These are phyloP conservation scores for Colletotrichum sublineola DNA, from an alignment of 2,329 filamentous ascomycete species.

Conservation along the genomic window DNA sequence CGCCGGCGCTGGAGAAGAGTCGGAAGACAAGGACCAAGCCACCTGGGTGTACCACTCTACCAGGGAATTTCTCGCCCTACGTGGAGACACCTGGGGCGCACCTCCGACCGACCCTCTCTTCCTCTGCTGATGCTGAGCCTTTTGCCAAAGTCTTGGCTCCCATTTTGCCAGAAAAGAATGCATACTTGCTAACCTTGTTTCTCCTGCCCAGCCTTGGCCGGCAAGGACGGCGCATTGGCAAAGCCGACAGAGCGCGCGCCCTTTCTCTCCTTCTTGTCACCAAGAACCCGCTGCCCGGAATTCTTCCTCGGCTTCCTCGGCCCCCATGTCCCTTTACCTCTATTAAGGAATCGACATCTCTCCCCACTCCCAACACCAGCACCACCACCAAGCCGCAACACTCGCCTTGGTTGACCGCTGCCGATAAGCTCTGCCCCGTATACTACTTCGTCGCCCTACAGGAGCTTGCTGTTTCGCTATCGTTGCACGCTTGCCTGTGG, in stretches of 20 bases:
- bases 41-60: neutral
- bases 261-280: constrained; percentile 11
- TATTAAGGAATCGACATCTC: constrained; percentile 26
- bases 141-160: constrained; percentile 33
- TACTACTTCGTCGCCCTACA: constrained; percentile 1
- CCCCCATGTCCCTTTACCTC: constrained; percentile 14
- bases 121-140: constrained; percentile 3
- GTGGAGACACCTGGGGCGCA: neutral
- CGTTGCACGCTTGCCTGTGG: neutral
- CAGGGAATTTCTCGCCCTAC: neutral
- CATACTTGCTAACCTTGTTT: constrained; percentile 22
- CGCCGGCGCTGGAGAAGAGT: neutral
- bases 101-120: neutral
- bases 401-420: constrained; percentile 1
- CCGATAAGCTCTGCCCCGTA: constrained; percentile 3
- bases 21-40: constrained; percentile 1
- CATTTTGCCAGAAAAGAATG: constrained; percentile 36
- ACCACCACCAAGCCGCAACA: neutral
- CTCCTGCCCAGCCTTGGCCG: constrained; percentile 40
- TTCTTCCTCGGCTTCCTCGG: constrained; percentile 1
- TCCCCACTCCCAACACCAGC: neutral
- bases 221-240: constrained; percentile 41
- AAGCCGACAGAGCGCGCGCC: constrained; percentile 1
- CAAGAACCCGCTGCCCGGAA: constrained; percentile 12
- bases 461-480: neutral